phyloP scores from a whole-genome alignment of 1,284 basidiomycete genomes.

The Rhodofomes roseus region DNA sequence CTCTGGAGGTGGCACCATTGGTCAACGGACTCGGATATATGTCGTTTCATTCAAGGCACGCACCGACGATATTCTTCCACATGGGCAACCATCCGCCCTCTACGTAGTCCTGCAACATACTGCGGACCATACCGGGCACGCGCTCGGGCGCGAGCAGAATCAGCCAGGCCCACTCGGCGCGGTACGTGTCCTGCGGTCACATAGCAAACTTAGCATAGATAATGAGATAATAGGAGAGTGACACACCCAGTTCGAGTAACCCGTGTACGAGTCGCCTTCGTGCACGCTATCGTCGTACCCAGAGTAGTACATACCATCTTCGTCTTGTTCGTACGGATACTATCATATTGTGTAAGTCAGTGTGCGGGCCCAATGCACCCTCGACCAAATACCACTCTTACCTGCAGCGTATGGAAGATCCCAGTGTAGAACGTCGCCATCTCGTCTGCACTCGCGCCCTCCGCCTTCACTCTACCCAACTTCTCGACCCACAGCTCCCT shows the following conservation, averaged over 20 bases:
- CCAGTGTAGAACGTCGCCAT: slow-evolving; percentile 63
- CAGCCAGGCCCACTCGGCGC: slow-evolving; percentile 77
- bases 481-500: slow-evolving; percentile 72
- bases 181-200: slow-evolving; percentile 61
- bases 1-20: slow-evolving; percentile 31
- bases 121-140: slow-evolving; percentile 70
- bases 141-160: slow-evolving; percentile 76
- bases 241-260: slow-evolving; percentile 79
- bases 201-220: not conserved
- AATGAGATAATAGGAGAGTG: not conserved
- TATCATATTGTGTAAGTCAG: slow-evolving; percentile 27
- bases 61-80: slow-evolving; percentile 87
- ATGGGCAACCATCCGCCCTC: slow-evolving; percentile 85
- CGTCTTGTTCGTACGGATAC: slow-evolving; percentile 80
- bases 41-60: slow-evolving; percentile 9
- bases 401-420: slow-evolving; percentile 68
- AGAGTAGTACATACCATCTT: slow-evolving; percentile 72
- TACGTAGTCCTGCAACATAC: slow-evolving; percentile 77
- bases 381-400: slow-evolving; percentile 18
- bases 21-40: not conserved
- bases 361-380: slow-evolving; percentile 7
- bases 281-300: slow-evolving; percentile 68
- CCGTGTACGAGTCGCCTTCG: slow-evolving; percentile 66
- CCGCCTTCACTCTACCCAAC: slow-evolving; percentile 57
- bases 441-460: slow-evolving; percentile 50